Evolutionary conservation across 495 filamentous ascomycete species (phyloP).

Genomic region (Neurospora sp.): DNA sequence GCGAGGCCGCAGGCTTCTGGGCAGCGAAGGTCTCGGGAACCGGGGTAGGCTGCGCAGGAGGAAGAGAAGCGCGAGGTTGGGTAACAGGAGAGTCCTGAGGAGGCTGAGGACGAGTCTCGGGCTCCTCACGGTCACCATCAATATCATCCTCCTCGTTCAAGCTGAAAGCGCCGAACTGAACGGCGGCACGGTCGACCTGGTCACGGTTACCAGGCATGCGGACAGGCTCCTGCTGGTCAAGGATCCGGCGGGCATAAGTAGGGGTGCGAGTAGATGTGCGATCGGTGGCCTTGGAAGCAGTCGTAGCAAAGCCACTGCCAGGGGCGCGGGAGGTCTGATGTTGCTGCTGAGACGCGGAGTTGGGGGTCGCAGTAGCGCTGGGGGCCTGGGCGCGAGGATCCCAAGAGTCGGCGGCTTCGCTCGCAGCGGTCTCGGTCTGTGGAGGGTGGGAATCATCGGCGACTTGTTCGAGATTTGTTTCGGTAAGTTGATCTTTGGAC

Average conservation of each 20-base stretch:
- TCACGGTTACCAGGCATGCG: conserved; percentile 99
- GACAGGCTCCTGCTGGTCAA: conserved; percentile 94
- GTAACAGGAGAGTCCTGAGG: conserved; percentile 88
- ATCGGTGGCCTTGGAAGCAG: conserved; percentile 65
- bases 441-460: conserved; percentile 67
- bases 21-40: conserved; percentile 51
- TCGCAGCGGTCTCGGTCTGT: conserved; percentile 75
- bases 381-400: conserved; percentile 50
- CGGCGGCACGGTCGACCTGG: conserved; percentile 73
- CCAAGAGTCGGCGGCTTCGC: conserved; percentile 75
- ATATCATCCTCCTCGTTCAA: conserved; percentile 69
- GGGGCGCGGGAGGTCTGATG: conserved; percentile 47
- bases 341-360: conserved; percentile 44
- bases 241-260: conserved; percentile 68
- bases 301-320: conserved; percentile 59
- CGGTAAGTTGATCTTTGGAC: conserved; percentile 77
- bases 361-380: conserved; percentile 44
- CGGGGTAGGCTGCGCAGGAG: conserved; percentile 54
- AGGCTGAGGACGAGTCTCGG: conserved; percentile 89
- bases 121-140: conserved; percentile 88
- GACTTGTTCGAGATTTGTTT: conserved; percentile 83
- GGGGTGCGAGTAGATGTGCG: conserved; percentile 50
- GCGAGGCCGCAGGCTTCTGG: conserved; percentile 59
- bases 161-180: conserved; percentile 95
- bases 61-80: conserved; percentile 81